Evolutionary conservation across 1,284 basidiomycete genomes (phyloP).

Genomic region (Gymnopus androsaceus): DNA sequence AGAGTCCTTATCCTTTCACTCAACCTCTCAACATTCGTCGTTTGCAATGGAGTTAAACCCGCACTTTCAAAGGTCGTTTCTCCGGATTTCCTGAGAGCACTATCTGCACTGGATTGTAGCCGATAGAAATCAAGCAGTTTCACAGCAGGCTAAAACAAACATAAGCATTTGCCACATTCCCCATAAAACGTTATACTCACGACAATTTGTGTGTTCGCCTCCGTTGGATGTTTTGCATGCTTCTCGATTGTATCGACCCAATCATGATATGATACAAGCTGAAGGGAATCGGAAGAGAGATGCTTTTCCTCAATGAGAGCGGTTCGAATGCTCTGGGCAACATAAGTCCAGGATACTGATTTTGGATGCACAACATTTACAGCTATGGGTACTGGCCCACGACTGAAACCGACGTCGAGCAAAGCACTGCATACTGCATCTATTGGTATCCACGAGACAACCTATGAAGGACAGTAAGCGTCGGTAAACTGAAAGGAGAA

Average conservation of each 20-base stretch:
- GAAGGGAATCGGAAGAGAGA: conserved; percentile 12
- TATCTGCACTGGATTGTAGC: background rate
- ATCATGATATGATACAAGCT: conserved; percentile 25
- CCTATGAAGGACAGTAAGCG: conserved; percentile 14
- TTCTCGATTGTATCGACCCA: conserved; percentile 26
- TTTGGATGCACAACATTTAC: conserved; percentile 33
- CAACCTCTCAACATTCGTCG: conserved; percentile 1
- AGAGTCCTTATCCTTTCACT: background rate
- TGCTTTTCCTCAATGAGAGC: conserved; percentile 14
- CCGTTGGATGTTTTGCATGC: conserved; percentile 1
- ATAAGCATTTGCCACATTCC: background rate
- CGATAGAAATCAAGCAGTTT: conserved; percentile 3
- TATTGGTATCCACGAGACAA: conserved; percentile 31
- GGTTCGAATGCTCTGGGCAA: conserved; percentile 25
- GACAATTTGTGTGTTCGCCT: conserved; percentile 3
- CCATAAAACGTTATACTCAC: conserved; percentile 1
- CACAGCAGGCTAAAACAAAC: background rate
- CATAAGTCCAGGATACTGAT: conserved; percentile 22
- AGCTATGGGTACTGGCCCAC: conserved; percentile 12
- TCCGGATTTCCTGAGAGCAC: background rate
- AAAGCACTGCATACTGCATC: conserved; percentile 27
- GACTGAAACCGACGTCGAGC: conserved; percentile 25
- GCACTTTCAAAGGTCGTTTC: conserved; percentile 1
- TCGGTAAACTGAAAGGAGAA: background rate
- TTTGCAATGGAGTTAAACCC: conserved; percentile 5